Percentiles rank a stretch among this genome's conserved stretches.
phyloP scores from a whole-genome alignment of 176 grass and related monocot genomes.

The Eleusine indica region DNA sequence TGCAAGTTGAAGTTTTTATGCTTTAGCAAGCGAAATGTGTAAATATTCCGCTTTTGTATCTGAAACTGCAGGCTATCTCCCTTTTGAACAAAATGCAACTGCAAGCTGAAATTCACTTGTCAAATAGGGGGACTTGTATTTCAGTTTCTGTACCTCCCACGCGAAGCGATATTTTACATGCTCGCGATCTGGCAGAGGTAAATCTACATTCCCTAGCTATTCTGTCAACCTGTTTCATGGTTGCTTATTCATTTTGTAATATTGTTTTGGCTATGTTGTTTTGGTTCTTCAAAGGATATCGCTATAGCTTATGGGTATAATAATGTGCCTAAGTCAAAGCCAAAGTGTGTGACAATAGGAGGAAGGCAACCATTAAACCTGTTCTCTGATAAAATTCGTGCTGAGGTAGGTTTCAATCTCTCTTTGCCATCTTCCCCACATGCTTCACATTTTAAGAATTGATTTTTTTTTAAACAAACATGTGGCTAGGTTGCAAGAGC shows the following conservation, averaged over 20 bases:
- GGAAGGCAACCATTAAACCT: conserved; percentile 79
- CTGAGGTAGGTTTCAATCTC: conserved; percentile 52
- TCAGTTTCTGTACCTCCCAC: conserved; percentile 76
- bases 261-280: neutral
- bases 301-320: conserved; percentile 98
- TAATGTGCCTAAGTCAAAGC: conserved; percentile 93
- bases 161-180: conserved; percentile 80
- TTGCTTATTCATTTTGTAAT: conserved; percentile 22
- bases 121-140: conserved; percentile 47
- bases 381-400: conserved; percentile 98
- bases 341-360: conserved; percentile 85
- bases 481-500: conserved; percentile 78
- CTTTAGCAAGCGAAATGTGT: neutral
- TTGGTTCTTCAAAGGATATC: conserved; percentile 70
- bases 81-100: conserved; percentile 98
- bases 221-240: neutral
- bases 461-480: conserved; percentile 9
- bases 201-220: conserved; percentile 7
- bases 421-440: neutral
- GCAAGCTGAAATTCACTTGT: conserved; percentile 55
- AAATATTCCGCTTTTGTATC: conserved; percentile 7
- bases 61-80: conserved; percentile 68
- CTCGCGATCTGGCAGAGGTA: conserved; percentile 76
- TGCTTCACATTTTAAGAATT: conserved; percentile 33
- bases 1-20: conserved; percentile 23